Base-by-base conservation (phyloP, 1,284 basidiomycete genomes). In the Wolfiporia cocos region DNA sequence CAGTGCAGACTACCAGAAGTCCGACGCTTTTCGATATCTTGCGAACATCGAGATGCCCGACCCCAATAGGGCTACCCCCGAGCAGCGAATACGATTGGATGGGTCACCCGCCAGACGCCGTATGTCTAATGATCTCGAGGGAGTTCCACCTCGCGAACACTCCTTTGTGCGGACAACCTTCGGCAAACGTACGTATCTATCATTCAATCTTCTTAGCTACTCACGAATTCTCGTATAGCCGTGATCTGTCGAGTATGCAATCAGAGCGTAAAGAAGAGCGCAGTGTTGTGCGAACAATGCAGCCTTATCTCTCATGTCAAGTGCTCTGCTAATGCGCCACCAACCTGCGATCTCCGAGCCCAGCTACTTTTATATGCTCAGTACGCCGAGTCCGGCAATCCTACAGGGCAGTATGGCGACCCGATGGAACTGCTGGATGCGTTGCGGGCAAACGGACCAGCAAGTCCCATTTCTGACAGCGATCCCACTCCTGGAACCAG, bases 91-190 rank as follows among this genome's bases (percentile, higher is more conserved):
- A 39, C 55, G 40, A 34, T 39, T 34, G 38, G 52, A 45, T 41
- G 45, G 41, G 20, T 53, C 58, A 22, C 48, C 54, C 37, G 51
- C 44, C 21, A 51, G 49, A 24, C 62, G 51, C 32, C 63, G 53
- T 35, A 32, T 69, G 26, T 74, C 72, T 22, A 66, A 69, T 45
- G 63, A 68, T 42, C 65, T 51, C 20, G 75, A 81, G 2, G 43
- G 55, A 34, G 74, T 77, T 47, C 72, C 70, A 11, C 74, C 76
- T 14, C 75, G 80, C 39, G 76, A 83, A 24, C 93, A 96, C 55
- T 76, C 76, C 5, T 92, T 95, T 57, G 86, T 95, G 34, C 93
- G 91, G 68, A 95, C 90, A 2, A 86, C 86, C 2, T 96, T 96
- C 62, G 84, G 85, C 57, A 94, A 93, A 70, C 77, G 91, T 94